Base-by-base conservation (phyloP, 108 stramenopile species). In the Seminavis robusta region DNA sequence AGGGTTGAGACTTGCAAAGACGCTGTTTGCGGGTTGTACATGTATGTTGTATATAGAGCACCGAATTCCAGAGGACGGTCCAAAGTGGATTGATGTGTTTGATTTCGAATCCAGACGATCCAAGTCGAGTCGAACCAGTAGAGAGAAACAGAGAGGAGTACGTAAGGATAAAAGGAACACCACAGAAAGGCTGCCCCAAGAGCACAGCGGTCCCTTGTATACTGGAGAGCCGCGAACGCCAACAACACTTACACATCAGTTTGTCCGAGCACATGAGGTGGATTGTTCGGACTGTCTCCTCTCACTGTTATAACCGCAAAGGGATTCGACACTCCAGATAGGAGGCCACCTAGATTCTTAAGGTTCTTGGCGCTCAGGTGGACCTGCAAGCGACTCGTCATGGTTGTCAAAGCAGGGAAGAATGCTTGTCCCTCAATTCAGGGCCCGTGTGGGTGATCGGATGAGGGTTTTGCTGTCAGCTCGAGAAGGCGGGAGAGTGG, bases 251-350 rank as follows among this genome's bases (percentile, higher is more conserved):
- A 79, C 73, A 74, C 69, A 57, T 81, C 80, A 3, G 80, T 81
- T 33, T 71, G 67, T 20, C 80, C 80, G 15, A 81, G 60, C 34
- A 81, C 54, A 40, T 52, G 51, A 19, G 80, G 80, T 38, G 31
- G 38, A 53, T 81, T 73, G 52, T 76, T 57, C 31, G 52, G 39
- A 42, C 57, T 52, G 42, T 70, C 71, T 44, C 71, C 74, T 40
- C 74, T 59, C 16, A 76, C 55, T 43, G 89, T 90, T 15, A 90
- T 85, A 16, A 86, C 81, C 9, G 77, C 79, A 70, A 86, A 90
- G 0, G 89, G 89, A 71, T 90, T 80, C 8, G 81, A 83, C 29
- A 63, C 80, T 48, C 24, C 30, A 44, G 56, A 28, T 16, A 67
- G 37, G 1, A 37, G 15, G 21, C 65, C 69, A 1, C 49, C 31